phyloP scores from a whole-genome alignment of 768 basidiomycete genomes.

The Vararia minispora region DNA sequence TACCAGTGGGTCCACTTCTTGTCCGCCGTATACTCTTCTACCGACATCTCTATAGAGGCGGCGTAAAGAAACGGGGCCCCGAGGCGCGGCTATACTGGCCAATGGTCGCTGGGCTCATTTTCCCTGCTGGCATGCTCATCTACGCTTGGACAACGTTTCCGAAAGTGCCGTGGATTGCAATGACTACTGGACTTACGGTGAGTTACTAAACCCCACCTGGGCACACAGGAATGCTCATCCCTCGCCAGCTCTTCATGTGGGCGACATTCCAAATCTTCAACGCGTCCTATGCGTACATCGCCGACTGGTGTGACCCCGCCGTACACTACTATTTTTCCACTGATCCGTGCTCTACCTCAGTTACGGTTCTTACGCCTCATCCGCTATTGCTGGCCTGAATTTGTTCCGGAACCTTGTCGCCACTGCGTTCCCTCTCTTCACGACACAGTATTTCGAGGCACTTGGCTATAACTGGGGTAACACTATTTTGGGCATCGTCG shows the following conservation, averaged over 20 bases:
- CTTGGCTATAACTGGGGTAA: constrained; percentile 42
- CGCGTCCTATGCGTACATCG: neutral
- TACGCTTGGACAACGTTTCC: constrained; percentile 59
- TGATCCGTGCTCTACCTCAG: constrained; percentile 1
- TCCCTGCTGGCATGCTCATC: constrained; percentile 57
- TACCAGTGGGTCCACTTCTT: constrained; percentile 15
- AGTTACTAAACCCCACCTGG: too few species aligned
- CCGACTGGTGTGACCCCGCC: neutral
- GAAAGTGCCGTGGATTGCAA: constrained; percentile 48
- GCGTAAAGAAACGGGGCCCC: constrained; percentile 22
- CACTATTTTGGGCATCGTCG: constrained; percentile 30
- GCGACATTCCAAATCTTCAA: neutral
- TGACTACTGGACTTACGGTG: constrained; percentile 38
- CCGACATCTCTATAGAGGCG: constrained; percentile 13
- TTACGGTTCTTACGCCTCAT: neutral
- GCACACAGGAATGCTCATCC: too few species aligned
- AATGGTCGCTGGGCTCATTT: constrained; percentile 40
- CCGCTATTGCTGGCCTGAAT: neutral
- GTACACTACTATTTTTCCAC: neutral
- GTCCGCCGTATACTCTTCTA: neutral
- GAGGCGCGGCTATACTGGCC: constrained; percentile 55
- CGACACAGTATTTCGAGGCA: constrained; percentile 30
- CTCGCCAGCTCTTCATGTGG: too few species aligned
- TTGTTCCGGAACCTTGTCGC: constrained; percentile 1
- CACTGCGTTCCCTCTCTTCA: constrained; percentile 28